phyloP scores from a whole-genome alignment of 495 filamentous ascomycete genomes.

The Neurospora sp. region DNA sequence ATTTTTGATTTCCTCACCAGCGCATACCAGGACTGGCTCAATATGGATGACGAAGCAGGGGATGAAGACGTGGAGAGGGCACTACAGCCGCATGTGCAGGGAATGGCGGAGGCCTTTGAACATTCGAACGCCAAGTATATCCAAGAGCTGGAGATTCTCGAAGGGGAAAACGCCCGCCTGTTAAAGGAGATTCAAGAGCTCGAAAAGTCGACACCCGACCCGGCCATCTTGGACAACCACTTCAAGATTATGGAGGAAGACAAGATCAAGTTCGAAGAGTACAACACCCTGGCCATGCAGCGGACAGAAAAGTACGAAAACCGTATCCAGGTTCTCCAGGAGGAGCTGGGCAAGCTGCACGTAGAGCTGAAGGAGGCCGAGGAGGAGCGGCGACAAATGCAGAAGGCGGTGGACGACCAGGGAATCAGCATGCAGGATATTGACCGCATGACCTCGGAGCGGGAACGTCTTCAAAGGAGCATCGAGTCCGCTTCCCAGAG shows the following conservation, averaged over 20 bases:
- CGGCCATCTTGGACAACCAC: constrained; percentile 70
- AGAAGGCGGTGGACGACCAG: constrained; percentile 77
- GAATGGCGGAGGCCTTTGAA: constrained; percentile 86
- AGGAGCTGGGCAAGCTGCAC: constrained; percentile 70
- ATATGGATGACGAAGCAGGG: constrained; percentile 73
- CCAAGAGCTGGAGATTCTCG: constrained; percentile 71
- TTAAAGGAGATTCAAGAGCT: constrained; percentile 79
- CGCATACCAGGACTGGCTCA: constrained; percentile 89
- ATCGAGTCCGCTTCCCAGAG: constrained; percentile 63
- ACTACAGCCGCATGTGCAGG: constrained; percentile 72
- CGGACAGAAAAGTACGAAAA: constrained; percentile 76
- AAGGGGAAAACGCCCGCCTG: constrained; percentile 69
- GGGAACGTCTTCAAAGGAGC: constrained; percentile 78
- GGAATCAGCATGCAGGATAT: constrained; percentile 95
- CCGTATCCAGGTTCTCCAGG: constrained; percentile 63
- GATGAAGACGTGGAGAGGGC: constrained; percentile 70
- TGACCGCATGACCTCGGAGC: constrained; percentile 93
- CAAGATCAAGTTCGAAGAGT: constrained; percentile 83
- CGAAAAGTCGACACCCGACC: constrained; percentile 71
- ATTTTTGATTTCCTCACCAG: constrained; percentile 83
- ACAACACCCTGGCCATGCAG: constrained; percentile 67
- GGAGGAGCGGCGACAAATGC: constrained; percentile 65
- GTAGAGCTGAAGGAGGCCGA: constrained; percentile 70
- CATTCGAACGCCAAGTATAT: constrained; percentile 66
- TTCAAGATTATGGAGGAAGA: constrained; percentile 86